These are phyloP conservation scores for Oxalis stricta DNA, from an alignment of 441 rosid genomes.

Conservation along the genomic window DNA sequence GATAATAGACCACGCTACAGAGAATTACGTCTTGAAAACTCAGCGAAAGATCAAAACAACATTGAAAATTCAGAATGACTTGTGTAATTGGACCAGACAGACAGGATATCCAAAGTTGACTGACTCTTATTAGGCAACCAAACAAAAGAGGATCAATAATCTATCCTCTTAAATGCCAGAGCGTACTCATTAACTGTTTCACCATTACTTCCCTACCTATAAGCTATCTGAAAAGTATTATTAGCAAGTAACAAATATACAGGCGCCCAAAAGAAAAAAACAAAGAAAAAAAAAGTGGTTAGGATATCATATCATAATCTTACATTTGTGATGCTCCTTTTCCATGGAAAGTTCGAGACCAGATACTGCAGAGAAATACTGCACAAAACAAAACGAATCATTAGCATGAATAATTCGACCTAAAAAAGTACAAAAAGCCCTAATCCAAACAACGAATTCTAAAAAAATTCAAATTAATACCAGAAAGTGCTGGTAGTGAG, in stretches of 20 bases:
- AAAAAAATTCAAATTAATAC: constrained; percentile 9
- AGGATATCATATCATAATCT: constrained; percentile 16
- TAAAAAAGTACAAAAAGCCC: not conserved
- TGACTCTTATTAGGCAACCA: no score
- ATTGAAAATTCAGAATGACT: no score
- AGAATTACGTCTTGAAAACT: no score
- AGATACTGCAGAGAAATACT: constrained; percentile 68
- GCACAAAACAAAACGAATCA: constrained; percentile 15
- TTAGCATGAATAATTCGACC: constrained; percentile 10
- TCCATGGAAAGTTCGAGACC: constrained; percentile 57
- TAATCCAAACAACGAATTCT: not conserved
- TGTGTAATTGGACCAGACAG: no score
- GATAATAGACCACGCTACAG: no score
- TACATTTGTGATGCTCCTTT: constrained; percentile 52
- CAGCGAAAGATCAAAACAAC: no score
- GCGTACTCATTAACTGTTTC: no score
- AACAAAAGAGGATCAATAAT: no score
- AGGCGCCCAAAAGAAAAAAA: not conserved
- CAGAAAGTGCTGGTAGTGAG: constrained; percentile 54
- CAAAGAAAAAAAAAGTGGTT: not conserved
- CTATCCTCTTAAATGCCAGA: no score
- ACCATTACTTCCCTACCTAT: no score
- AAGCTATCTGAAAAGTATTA: no score
- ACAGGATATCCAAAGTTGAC: no score
- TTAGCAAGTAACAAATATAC: not conserved